Conservation (phyloP, 108 stramenopile genomes). For the Pseudonitzschia multiseries region DNA sequence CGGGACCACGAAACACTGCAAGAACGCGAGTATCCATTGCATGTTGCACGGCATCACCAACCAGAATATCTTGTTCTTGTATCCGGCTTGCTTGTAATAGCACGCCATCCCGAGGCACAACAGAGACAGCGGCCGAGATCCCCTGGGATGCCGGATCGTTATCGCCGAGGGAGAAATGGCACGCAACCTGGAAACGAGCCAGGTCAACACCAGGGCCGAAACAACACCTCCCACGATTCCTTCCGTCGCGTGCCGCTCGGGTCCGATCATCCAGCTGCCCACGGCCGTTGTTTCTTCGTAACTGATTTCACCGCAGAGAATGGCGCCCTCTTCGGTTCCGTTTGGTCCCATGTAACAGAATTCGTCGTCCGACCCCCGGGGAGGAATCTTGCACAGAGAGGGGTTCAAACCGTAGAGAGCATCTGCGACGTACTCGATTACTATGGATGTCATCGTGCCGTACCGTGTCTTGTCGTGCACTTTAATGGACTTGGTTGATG, state of each 20-base stretch:
- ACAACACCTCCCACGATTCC: conserved; percentile 10
- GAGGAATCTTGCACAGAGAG: conserved; percentile 12
- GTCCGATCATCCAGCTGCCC: conserved; percentile 16
- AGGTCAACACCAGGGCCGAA: conserved; percentile 6
- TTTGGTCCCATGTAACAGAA: conserved; percentile 18
- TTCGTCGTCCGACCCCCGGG: conserved; percentile 13
- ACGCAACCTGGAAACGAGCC: conserved; percentile 7
- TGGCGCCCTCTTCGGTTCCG: neutral
- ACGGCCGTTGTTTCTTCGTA: conserved; percentile 9
- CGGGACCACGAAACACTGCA: conserved; percentile 18
- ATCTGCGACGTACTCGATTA: neutral
- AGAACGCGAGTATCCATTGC: conserved; percentile 17
- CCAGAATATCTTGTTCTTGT: conserved; percentile 12
- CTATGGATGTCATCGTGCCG: neutral
- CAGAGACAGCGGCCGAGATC: neutral
- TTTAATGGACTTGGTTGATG: neutral
- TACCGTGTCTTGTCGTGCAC: neutral
- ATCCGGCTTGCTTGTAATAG: conserved; percentile 20
- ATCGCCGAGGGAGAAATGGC: neutral
- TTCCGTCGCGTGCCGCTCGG: conserved; percentile 16
- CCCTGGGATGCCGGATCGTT: conserved; percentile 4
- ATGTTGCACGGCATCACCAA: conserved; percentile 33
- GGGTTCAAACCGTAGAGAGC: conserved; percentile 10
- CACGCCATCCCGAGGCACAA: neutral
- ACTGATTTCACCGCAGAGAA: conserved; percentile 11